Base-by-base conservation (phyloP, 176 grass and related monocot genomes). In the Olyra latifolia region DNA sequence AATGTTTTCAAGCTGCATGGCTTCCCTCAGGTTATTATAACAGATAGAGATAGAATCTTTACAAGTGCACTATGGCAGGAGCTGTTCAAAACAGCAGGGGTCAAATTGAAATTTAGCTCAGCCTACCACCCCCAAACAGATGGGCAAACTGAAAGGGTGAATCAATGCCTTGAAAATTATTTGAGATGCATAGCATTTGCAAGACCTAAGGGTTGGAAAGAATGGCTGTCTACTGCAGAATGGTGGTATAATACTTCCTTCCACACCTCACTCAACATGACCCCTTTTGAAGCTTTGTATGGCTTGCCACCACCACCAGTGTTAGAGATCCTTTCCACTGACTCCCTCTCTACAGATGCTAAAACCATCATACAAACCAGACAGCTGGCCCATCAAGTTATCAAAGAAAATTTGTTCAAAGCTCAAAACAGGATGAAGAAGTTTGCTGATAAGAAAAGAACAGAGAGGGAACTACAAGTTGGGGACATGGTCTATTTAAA, bases 381-480 rank as follows among this genome's bases (percentile, higher is more conserved):
- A 4, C 32, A 35, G 32, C 1, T 35, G 4, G 32, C 32, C 1
- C 1, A 35, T 4, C 32, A 35, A 4, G 4, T 35, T 4, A 35
- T 35, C 32, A 35, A 35, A 35, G 32, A 35, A 1, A 35, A 35
- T 35, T 2, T 62, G 2, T 0, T 0, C 0, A 23, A 62, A 2
- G 60, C 60, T 2, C 1, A 35, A 1, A 1, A 15, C 0, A 1
- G 28, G 0, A 62, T 62, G 27, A 62, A 62, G 0, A 16, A 62
- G 0, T 62, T 14, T 13, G 57, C 25, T 13, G 57, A 60, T 28
- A 5, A 1, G 0, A 14, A 60, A 0, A 13, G 57, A 7, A 0
- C 1, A 2, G 60, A 35, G 7, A 17, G 14, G 0, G 5, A 1
- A 0, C 7, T 32, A 0, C 25, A 7, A 2, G 1, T 7, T 0